A percentile compares a stretch with the other conserved stretches of the same genome.
Evolutionary conservation across 2,329 filamentous ascomycete genomes (phyloP).

Genomic region (Cladosporium sp.): DNA sequence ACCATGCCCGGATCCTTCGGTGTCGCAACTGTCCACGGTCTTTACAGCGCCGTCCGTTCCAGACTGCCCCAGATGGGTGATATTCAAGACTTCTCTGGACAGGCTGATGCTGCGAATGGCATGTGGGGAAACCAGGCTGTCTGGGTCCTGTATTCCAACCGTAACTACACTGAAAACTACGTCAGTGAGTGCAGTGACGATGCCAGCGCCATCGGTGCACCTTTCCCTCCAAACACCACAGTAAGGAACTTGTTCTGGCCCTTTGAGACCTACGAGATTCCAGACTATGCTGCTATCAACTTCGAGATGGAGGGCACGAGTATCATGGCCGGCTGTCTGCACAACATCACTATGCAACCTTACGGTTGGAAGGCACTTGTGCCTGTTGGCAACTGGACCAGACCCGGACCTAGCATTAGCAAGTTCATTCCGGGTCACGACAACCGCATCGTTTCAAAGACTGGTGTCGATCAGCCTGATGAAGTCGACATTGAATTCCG

Average conservation of each 20-base stretch:
- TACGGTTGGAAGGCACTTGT: conserved; percentile 61
- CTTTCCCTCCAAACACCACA: conserved; percentile 50
- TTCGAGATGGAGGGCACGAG: conserved; percentile 41
- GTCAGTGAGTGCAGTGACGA: conserved; percentile 53
- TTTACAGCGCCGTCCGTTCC: conserved; percentile 56
- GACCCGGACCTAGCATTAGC: conserved; percentile 56
- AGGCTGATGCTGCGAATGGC: conserved; percentile 33
- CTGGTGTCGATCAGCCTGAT: conserved; percentile 15
- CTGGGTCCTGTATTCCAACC: conserved; percentile 52
- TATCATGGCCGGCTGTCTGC: conserved; percentile 53
- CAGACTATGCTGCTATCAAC: conserved; percentile 40
- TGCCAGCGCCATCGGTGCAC: conserved; percentile 51
- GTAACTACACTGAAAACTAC: conserved; percentile 48
- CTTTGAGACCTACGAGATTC: conserved; percentile 53
- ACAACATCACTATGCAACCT: conserved; percentile 47
- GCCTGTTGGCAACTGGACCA: conserved; percentile 46
- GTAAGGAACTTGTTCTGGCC: conserved; percentile 63
- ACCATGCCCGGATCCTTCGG: conserved; percentile 50
- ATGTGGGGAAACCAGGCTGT: conserved; percentile 43
- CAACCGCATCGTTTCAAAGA: conserved; percentile 48
- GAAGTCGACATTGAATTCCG: conserved; percentile 49
- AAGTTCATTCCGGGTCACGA: conserved; percentile 60
- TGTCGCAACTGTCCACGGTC: conserved; percentile 52
- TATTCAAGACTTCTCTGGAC: conserved; percentile 50
- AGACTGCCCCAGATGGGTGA: conserved; percentile 28